phyloP scores from a whole-genome alignment of 371 early-diverging fungal species.

The Mucor ambiguus region DNA sequence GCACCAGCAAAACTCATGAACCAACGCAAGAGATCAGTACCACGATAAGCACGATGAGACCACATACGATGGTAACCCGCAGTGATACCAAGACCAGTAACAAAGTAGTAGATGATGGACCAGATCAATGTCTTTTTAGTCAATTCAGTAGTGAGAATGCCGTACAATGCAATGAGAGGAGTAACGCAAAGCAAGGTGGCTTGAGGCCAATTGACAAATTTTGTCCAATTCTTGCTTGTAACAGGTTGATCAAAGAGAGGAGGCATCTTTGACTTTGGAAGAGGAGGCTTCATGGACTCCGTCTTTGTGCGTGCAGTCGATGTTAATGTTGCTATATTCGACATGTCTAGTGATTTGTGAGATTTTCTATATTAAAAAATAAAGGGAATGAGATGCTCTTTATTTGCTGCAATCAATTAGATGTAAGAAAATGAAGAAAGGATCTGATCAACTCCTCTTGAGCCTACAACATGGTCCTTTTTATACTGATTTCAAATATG shows the following conservation, averaged over 20 bases:
- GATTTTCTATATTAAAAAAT: slow-evolving; percentile 3
- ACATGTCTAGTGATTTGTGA: slow-evolving; percentile 14
- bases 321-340: slow-evolving; percentile 23
- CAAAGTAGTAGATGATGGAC: slow-evolving; percentile 76
- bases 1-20: slow-evolving; percentile 67
- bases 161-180: slow-evolving; percentile 84
- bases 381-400: slow-evolving; percentile 8
- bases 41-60: slow-evolving; percentile 81
- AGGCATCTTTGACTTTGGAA: slow-evolving; percentile 44
- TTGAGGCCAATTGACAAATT: slow-evolving; percentile 83
- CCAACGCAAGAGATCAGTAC: slow-evolving; percentile 58
- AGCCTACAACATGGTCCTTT: not conserved
- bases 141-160: slow-evolving; percentile 71
- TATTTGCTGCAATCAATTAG: not conserved
- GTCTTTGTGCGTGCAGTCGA: slow-evolving; percentile 43
- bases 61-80: slow-evolving; percentile 88
- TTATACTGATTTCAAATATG: slow-evolving; percentile 7
- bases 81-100: slow-evolving; percentile 92
- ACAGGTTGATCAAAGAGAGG: slow-evolving; percentile 58
- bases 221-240: slow-evolving; percentile 55
- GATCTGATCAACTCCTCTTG: not conserved
- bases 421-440: not conserved
- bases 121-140: slow-evolving; percentile 73
- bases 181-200: slow-evolving; percentile 68
- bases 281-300: slow-evolving; percentile 50